These are phyloP conservation scores for Cladosporium sp. DNA, from an alignment of 2,329 filamentous ascomycete genomes.

Conservation along the genomic window DNA sequence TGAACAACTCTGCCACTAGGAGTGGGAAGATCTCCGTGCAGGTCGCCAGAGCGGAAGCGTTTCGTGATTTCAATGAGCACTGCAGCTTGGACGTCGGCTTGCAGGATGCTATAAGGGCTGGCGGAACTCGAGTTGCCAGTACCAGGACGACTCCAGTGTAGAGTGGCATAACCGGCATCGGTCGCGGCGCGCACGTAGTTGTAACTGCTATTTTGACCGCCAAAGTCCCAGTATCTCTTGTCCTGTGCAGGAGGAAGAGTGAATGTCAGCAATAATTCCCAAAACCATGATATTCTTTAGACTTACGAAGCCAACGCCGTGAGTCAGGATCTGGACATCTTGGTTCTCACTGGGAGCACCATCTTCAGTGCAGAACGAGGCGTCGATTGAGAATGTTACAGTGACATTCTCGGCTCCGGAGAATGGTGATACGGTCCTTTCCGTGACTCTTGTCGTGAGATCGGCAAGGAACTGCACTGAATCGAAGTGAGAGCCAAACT, in stretches of 20 bases:
- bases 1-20: conserved; percentile 24
- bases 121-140: conserved; percentile 22
- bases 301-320: conserved; percentile 24
- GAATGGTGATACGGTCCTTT: conserved; percentile 12
- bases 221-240: conserved; percentile 25
- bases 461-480: conserved; percentile 20
- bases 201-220: conserved; percentile 23
- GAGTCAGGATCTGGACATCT: conserved; percentile 24
- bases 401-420: conserved; percentile 16
- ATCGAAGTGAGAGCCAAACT: conserved; percentile 23
- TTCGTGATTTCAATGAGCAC: conserved; percentile 22
- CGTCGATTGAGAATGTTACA: conserved; percentile 22
- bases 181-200: conserved; percentile 24
- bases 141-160: conserved; percentile 26
- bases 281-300: neutral
- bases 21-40: conserved; percentile 10
- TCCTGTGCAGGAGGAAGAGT: conserved; percentile 10
- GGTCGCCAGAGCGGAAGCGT: conserved; percentile 20
- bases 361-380: conserved; percentile 22
- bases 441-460: conserved; percentile 16
- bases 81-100: conserved; percentile 21
- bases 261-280: neutral
- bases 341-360: neutral
- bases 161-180: conserved; percentile 22
- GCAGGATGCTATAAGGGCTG: conserved; percentile 24